Conservation (phyloP, 257 asterid species). For the Ocimum tenuiflorum region DNA sequence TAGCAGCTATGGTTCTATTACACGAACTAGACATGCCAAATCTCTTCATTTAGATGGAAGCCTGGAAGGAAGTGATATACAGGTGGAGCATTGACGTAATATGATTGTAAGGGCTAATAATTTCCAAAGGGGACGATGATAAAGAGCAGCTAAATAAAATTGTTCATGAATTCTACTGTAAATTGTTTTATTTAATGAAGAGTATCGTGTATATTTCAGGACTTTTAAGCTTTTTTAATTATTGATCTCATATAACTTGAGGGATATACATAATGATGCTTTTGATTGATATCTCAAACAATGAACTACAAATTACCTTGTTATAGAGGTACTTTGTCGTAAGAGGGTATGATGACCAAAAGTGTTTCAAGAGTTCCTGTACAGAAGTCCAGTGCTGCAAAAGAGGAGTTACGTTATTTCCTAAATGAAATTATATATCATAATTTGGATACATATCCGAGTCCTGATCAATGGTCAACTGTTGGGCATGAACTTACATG, state of each 20-base stretch:
- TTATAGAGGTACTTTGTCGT: conserved; percentile 59
- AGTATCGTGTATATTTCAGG: not conserved
- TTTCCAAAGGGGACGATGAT: not conserved
- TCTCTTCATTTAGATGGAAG: not conserved
- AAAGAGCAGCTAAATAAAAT: not conserved
- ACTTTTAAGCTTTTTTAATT: not conserved
- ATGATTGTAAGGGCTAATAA: not conserved
- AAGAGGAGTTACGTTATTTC: conserved; percentile 8
- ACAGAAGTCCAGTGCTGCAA: conserved; percentile 83
- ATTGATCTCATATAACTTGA: not conserved
- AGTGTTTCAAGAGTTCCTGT: conserved; percentile 86
- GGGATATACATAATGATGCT: not conserved
- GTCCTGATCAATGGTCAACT: not conserved
- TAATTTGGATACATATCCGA: not conserved
- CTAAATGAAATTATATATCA: conserved; percentile 7
- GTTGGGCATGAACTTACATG: conserved; percentile 45
- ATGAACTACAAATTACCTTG: conserved; percentile 44
- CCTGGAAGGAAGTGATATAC: not conserved
- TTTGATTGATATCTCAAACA: not conserved
- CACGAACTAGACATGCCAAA: not conserved
- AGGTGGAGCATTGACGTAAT: not conserved
- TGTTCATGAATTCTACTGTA: not conserved
- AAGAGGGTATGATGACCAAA: conserved; percentile 98
- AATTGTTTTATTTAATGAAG: not conserved
- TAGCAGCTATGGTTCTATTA: no score